phyloP scores from a whole-genome alignment of 805 yeast species.

The Wickerhamiella vanderwaltii region DNA sequence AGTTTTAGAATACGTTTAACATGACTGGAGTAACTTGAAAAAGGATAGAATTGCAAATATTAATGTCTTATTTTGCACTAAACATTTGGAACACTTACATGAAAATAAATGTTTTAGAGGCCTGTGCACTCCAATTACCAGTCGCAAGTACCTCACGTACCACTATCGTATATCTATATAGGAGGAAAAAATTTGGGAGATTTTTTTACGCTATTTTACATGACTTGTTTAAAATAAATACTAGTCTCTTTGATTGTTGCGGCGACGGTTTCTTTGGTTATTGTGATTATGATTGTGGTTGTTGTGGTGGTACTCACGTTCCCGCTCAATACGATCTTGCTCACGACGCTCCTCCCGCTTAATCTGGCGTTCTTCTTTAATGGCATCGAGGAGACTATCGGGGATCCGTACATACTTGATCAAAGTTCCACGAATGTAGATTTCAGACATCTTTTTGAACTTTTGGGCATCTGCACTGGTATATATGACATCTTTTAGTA shows the following conservation, averaged over 20 bases:
- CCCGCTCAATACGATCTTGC: constrained; percentile 8
- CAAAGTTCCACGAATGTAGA: constrained; percentile 21
- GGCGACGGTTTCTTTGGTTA: constrained; percentile 12
- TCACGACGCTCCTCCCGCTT: constrained; percentile 28
- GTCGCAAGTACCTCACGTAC: too few species aligned
- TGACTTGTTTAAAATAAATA: too few species aligned
- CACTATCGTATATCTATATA: too few species aligned
- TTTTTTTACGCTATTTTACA: too few species aligned
- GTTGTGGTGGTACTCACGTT: constrained; percentile 9
- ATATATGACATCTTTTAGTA: constrained; percentile 59
- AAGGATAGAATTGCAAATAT: too few species aligned
- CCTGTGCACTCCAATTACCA: too few species aligned
- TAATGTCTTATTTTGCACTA: too few species aligned
- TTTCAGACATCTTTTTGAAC: constrained; percentile 17
- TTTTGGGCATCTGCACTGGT: constrained; percentile 12
- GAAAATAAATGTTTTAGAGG: too few species aligned
- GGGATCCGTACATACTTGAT: constrained; percentile 34
- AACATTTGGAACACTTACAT: too few species aligned
- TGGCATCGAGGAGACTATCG: constrained; percentile 29
- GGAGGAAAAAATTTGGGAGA: too few species aligned
- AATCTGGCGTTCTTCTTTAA: constrained; percentile 28
- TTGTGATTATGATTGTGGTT: constrained; percentile 13
- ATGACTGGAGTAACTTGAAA: too few species aligned
- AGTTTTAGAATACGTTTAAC: too few species aligned
- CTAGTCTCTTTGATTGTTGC: background rate